Conservation (phyloP, 441 rosid genomes). For the Arabidopsis hybrid region DNA sequence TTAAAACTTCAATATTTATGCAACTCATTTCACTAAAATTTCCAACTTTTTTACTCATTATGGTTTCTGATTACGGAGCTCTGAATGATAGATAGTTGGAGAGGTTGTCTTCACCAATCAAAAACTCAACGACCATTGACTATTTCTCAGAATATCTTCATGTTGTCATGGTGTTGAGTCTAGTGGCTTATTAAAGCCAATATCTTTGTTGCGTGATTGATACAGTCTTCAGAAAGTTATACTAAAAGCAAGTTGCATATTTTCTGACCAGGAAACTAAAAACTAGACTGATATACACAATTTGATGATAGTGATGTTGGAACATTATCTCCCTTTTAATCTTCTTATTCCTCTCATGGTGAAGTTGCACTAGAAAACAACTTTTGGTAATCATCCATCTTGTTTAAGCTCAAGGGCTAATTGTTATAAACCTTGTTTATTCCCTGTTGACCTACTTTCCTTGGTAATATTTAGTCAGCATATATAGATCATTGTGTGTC, state of each 20-base stretch:
- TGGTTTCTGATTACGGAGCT: background rate
- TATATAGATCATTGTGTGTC: background rate
- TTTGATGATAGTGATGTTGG: slow-evolving; percentile 1
- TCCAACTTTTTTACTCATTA: background rate
- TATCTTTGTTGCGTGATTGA: slow-evolving; percentile 23
- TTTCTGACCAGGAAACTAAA: slow-evolving; percentile 19
- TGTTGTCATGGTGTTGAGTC: slow-evolving; percentile 22
- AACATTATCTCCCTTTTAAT: background rate
- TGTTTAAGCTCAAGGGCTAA: slow-evolving; percentile 27
- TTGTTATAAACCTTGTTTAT: background rate
- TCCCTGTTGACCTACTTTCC: background rate
- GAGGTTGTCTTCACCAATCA: slow-evolving; percentile 1
- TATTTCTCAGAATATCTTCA: slow-evolving; percentile 14
- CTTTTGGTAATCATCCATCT: background rate
- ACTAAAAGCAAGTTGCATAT: background rate
- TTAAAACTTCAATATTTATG: background rate
- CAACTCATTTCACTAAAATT: background rate
- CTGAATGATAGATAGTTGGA: background rate
- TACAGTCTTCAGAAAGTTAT: slow-evolving; percentile 3
- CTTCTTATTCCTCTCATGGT: background rate
- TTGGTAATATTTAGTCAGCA: background rate
- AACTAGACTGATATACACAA: background rate
- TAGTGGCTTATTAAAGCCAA: slow-evolving; percentile 1
- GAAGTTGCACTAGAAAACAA: slow-evolving; percentile 24
- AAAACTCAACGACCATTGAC: slow-evolving; percentile 10